phyloP scores from a whole-genome alignment of 306 rosid genomes.

The Hippophae tibetana region DNA sequence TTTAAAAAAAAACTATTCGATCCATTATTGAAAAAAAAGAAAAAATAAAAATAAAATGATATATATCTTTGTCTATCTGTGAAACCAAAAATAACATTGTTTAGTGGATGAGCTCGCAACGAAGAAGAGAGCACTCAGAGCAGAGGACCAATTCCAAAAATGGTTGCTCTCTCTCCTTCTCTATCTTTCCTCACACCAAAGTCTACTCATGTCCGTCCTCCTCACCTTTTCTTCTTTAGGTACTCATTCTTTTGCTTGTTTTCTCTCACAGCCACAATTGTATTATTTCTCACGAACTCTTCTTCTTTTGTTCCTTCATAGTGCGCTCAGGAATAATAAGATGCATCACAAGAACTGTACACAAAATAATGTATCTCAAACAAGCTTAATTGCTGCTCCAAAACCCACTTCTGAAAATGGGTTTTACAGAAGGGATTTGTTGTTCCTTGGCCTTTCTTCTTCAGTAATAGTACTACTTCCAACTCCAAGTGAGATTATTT shows the following conservation, averaged over 20 bases:
- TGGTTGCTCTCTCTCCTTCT: slow-evolving; percentile 48
- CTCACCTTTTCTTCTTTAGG: slow-evolving; percentile 40
- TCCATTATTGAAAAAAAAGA: too few species aligned
- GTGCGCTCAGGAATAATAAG: slow-evolving; percentile 17
- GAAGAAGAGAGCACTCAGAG: slow-evolving; percentile 1
- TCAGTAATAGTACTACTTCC: slow-evolving; percentile 34
- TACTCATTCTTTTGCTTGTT: slow-evolving; percentile 4
- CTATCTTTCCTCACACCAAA: slow-evolving; percentile 30
- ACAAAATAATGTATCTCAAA: slow-evolving; percentile 16
- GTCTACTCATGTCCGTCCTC: slow-evolving; percentile 13
- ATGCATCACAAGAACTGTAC: slow-evolving; percentile 22
- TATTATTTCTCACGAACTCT: neutral
- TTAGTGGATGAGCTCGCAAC: slow-evolving; percentile 26
- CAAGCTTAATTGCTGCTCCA: slow-evolving; percentile 21
- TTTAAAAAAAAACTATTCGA: too few species aligned
- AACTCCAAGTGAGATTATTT: slow-evolving; percentile 31
- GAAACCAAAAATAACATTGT: neutral
- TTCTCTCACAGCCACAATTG: neutral
- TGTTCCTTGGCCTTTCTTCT: slow-evolving; percentile 50
- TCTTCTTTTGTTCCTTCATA: slow-evolving; percentile 20
- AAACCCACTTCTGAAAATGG: slow-evolving; percentile 38
- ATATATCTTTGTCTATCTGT: too few species aligned
- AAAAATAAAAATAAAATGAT: too few species aligned
- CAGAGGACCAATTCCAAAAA: slow-evolving; percentile 14
- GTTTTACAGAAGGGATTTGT: slow-evolving; percentile 51